Percentiles rank a stretch among this genome's conserved stretches.
Evolutionary conservation across 345 rosid species (phyloP).

Genomic region (Brassica rapa): DNA sequence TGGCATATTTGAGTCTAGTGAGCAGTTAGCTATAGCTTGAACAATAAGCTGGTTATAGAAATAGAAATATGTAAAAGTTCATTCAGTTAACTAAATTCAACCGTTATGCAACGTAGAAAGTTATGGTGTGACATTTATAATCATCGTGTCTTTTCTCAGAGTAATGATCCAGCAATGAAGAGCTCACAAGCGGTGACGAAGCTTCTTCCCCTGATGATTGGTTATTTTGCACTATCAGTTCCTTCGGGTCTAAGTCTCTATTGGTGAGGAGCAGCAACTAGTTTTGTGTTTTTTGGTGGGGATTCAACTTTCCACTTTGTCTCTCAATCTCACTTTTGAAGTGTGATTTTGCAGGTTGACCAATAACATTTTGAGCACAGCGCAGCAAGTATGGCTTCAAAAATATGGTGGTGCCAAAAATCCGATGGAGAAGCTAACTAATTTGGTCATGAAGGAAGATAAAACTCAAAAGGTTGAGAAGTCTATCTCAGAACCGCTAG

Average conservation of each 20-base stretch:
- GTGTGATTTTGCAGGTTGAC: constrained; percentile 64
- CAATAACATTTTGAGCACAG: constrained; percentile 84
- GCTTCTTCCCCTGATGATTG: constrained; percentile 86
- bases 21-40: neutral
- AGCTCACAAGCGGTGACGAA: constrained; percentile 81
- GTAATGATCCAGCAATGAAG: constrained; percentile 83
- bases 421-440: constrained; percentile 47
- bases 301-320: neutral
- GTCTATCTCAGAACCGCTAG: constrained; percentile 39
- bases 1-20: neutral
- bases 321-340: constrained; percentile 13
- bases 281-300: constrained; percentile 11
- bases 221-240: constrained; percentile 94
- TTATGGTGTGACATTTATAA: neutral
- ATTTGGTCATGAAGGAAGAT: constrained; percentile 52
- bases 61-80: neutral
- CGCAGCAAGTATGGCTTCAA: constrained; percentile 94
- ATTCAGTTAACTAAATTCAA: constrained; percentile 1
- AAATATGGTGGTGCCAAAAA: constrained; percentile 77
- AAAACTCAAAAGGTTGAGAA: constrained; percentile 43
- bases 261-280: constrained; percentile 59
- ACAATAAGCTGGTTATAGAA: neutral
- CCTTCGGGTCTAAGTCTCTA: constrained; percentile 98
- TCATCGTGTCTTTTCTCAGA: constrained; percentile 45
- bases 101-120: neutral